phyloP scores from a whole-genome alignment of 768 basidiomycete genomes.

The Suillus clintonianus region DNA sequence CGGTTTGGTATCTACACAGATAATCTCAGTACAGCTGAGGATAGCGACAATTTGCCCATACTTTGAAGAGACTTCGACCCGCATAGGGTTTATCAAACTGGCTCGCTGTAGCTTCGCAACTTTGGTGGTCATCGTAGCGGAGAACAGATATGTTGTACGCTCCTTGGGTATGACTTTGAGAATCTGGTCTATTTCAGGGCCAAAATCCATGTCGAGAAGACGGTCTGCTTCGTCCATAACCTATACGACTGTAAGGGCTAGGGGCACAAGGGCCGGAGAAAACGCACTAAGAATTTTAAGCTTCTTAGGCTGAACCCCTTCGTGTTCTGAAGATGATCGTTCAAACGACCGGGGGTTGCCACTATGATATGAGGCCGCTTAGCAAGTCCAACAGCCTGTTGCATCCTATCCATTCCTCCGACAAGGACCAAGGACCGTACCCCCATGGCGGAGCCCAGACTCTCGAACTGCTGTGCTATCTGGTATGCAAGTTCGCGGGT shows the following conservation, averaged over 20 bases:
- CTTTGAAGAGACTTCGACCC: constrained; percentile 93
- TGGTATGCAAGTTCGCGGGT: constrained; percentile 99
- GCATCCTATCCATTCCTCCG: constrained; percentile 92
- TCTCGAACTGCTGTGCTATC: constrained; percentile 95
- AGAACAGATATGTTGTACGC: constrained; percentile 93
- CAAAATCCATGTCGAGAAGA: constrained; percentile 95
- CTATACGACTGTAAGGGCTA: constrained; percentile 40
- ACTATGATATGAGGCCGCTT: constrained; percentile 95
- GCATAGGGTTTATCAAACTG: constrained; percentile 89
- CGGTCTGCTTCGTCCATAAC: constrained; percentile 98
- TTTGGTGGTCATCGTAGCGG: constrained; percentile 99
- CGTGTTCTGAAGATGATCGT: constrained; percentile 95
- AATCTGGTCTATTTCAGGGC: constrained; percentile 93
- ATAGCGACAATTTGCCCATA: constrained; percentile 37
- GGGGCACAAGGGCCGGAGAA: not conserved
- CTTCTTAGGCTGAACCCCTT: constrained; percentile 91
- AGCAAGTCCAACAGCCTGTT: constrained; percentile 88
- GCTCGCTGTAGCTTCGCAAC: constrained; percentile 95
- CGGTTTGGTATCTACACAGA: constrained; percentile 84
- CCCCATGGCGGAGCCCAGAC: constrained; percentile 89
- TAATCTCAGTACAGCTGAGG: not conserved
- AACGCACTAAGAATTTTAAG: constrained; percentile 83
- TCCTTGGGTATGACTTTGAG: constrained; percentile 94
- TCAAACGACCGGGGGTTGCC: constrained; percentile 90
- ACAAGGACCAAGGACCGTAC: constrained; percentile 89